Percentiles rank a stretch among this genome's conserved stretches.
These are phyloP conservation scores for Heliamphora exappendiculata DNA, from an alignment of 148 eudicot genomes.

Conservation along the genomic window DNA sequence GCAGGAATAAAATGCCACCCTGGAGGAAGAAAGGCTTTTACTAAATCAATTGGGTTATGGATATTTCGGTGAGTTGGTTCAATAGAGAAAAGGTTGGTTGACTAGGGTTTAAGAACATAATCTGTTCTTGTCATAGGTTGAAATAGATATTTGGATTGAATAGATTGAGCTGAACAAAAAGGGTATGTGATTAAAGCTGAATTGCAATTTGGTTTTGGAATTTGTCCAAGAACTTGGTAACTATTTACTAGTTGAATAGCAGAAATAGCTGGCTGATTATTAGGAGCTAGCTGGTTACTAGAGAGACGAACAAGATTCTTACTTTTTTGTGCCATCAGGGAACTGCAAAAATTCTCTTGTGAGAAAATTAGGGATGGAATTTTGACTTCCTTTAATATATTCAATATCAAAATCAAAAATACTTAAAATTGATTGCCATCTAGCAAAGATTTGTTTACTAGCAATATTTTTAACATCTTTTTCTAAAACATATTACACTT, in stretches of 20 bases:
- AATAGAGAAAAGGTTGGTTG: neutral
- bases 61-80: neutral
- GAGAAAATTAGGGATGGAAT: too few species aligned
- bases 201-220: neutral
- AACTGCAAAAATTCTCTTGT: neutral
- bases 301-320: neutral
- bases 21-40: neutral
- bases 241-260: too few species aligned
- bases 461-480: too few species aligned
- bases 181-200: neutral
- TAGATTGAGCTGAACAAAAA: neutral
- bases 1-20: neutral
- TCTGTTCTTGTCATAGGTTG: neutral
- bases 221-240: too few species aligned
- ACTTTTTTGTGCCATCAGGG: neutral
- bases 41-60: too few species aligned
- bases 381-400: too few species aligned
- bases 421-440: too few species aligned
- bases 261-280: too few species aligned
- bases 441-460: too few species aligned
- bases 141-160: neutral
- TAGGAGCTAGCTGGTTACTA: too few species aligned
- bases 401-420: too few species aligned
- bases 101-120: neutral
- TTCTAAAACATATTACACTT: too few species aligned